Evolutionary conservation across 2,329 filamentous ascomycete species (phyloP).

Genomic region (Arthroderma sp.): DNA sequence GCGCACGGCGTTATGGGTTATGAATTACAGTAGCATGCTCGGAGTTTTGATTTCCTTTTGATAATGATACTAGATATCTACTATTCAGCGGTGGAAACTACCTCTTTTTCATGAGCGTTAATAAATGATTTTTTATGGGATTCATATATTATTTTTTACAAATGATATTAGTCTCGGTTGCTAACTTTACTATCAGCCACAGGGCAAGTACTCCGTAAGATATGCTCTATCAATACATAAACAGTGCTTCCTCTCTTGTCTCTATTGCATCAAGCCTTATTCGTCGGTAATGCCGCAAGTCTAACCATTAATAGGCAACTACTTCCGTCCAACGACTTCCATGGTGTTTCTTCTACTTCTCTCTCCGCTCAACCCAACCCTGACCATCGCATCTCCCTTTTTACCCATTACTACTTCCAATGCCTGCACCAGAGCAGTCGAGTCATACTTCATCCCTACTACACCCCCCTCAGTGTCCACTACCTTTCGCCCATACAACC

Average conservation of each 20-base stretch:
- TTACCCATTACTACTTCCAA: constrained; percentile 65
- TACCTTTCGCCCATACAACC: constrained; percentile 58
- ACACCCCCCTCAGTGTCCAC: constrained; percentile 39
- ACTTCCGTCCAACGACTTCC: constrained; percentile 10
- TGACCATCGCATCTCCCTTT: constrained; percentile 41
- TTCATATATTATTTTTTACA: too few species aligned
- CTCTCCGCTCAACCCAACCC: constrained; percentile 29
- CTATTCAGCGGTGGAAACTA: too few species aligned
- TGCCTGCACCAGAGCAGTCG: constrained; percentile 59
- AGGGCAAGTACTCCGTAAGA: too few species aligned
- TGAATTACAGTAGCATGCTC: background rate
- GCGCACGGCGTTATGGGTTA: background rate
- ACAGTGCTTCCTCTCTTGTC: background rate
- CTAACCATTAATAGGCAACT: background rate
- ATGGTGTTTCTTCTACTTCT: constrained; percentile 50
- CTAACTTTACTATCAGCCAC: too few species aligned
- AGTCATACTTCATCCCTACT: constrained; percentile 57
- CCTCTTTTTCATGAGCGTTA: background rate
- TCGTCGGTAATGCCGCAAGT: background rate
- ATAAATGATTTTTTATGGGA: too few species aligned
- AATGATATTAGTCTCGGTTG: too few species aligned
- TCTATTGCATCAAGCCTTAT: background rate
- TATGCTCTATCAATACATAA: background rate
- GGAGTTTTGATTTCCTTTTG: background rate
- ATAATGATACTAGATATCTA: background rate